Evolutionary conservation across 257 asterid species (phyloP).

Genomic region (Catharanthus roseus): DNA sequence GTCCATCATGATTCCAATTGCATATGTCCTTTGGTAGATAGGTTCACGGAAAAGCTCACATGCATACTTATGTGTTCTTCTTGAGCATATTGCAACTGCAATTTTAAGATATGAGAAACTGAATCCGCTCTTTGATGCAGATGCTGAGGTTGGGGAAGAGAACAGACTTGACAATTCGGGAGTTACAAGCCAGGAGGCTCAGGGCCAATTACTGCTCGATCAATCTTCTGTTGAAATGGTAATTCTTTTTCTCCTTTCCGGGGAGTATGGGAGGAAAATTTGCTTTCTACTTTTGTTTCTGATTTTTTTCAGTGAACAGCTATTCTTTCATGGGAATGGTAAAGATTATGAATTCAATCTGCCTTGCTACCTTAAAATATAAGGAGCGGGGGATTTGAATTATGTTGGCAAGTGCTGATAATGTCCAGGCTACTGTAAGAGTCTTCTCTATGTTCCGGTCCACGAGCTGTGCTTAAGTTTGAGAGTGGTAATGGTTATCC

Average conservation of each 20-base stretch:
- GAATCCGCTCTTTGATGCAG: slow-evolving; percentile 14
- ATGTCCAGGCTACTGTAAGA: slow-evolving; percentile 10
- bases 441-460: slow-evolving; percentile 10
- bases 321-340: slow-evolving; percentile 2
- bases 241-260: slow-evolving; percentile 1
- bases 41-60: neutral
- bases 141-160: slow-evolving; percentile 17
- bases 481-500: slow-evolving; percentile 13
- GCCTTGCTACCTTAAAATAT: slow-evolving; percentile 9
- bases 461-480: slow-evolving; percentile 16
- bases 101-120: neutral
- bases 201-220: slow-evolving; percentile 20
- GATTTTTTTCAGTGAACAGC: slow-evolving; percentile 8
- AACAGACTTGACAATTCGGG: slow-evolving; percentile 30
- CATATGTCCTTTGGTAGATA: neutral
- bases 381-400: slow-evolving; percentile 13
- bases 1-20: neutral
- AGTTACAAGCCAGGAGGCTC: slow-evolving; percentile 28
- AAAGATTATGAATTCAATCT: slow-evolving; percentile 4
- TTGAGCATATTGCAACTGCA: neutral
- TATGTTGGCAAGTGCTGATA: slow-evolving; percentile 17
- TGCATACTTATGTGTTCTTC: neutral
- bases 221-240: slow-evolving; percentile 19
- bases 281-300: slow-evolving; percentile 1
- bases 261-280: neutral